Evolutionary conservation across 305 asterid species (phyloP), one percentile per base, ranked within the genome.

Genomic region (Euphrasia arctica): DNA sequence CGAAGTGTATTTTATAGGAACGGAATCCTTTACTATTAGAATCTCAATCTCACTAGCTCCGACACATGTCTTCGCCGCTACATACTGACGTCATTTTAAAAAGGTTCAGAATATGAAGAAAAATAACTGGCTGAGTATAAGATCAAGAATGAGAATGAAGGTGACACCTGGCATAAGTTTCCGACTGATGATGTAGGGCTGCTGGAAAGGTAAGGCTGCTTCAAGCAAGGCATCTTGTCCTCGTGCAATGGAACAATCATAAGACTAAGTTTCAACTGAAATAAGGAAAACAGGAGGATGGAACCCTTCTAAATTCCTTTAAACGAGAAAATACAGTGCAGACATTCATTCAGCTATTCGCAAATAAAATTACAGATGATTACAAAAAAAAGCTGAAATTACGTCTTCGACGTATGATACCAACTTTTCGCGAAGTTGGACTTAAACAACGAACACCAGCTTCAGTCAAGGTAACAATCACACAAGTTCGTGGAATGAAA

Each of bases 171-270:
- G 62, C 88, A 77, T 66, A 87, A 74, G 63, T 81, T 82, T 69
- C 70, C 71, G 49, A 87, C 80, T n/a, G 85, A 67, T 70, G 76
- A 54, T 39, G 83, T 69, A 10, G 76, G 75, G 70, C 76, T 80
- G 76, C 95, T 84, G 69, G 77, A 65, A 62, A 87, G 76, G 55
- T 78, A 81, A 34, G 91, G 92, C 49, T 83, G 80, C 70, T 78
- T 81, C 85, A 87, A 76, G 72, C 71, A 79, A 48, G 88, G 89
- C 63, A 85, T 72, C 58, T 68, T 80, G 52, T 48, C 18, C 71
- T 82, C 79, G 12, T 82, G 69, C 68, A 79, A 69, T 2, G 95
- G 71, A 54, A 87, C 81, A 49, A 87, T 82, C 74, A 72, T 68
- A 51, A 87, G 77, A 42, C 79, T 72, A 61, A 81, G 74, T 63